Evolutionary conservation across 768 basidiomycete species (phyloP).

Genomic region (Cystofilobasidium bisporidii): DNA sequence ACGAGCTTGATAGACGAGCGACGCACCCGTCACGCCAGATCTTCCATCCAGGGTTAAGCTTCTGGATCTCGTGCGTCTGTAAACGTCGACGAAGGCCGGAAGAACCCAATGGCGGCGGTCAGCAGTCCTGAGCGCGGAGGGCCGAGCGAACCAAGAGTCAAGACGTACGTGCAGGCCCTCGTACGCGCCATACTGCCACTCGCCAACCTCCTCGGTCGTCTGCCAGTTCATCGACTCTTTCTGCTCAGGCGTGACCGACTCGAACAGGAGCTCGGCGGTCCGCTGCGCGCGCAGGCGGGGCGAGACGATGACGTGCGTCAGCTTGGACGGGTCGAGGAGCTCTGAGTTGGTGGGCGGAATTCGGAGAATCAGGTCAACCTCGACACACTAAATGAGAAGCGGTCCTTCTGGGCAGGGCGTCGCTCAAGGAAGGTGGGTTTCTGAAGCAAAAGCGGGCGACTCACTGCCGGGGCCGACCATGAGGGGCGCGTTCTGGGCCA

Average conservation of each 20-base stretch:
- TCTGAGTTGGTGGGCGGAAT: no score
- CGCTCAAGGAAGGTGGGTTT: neutral
- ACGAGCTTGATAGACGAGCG: no score
- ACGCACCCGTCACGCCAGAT: slow-evolving; percentile 26
- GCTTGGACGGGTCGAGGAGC: slow-evolving; percentile 20
- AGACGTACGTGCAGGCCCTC: slow-evolving; percentile 16
- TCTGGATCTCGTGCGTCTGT: slow-evolving; percentile 19
- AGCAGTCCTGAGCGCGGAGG: no score
- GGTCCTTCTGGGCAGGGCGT: no score
- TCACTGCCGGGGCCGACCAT: slow-evolving; percentile 18
- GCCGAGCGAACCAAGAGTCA: no score
- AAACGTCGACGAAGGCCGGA: no score
- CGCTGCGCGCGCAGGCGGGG: slow-evolving; percentile 24
- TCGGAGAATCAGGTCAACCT: no score
- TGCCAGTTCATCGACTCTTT: slow-evolving; percentile 16
- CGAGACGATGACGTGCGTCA: slow-evolving; percentile 25
- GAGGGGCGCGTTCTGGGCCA: slow-evolving; percentile 21
- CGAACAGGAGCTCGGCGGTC: slow-evolving; percentile 24
- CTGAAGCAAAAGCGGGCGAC: neutral
- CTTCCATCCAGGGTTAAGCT: slow-evolving; percentile 22
- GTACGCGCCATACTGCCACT: slow-evolving; percentile 28
- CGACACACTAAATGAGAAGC: neutral
- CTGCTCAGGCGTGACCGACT: neutral
- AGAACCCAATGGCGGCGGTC: no score
- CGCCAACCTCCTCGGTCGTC: slow-evolving; percentile 23